Conservation (phyloP, 2,329 filamentous ascomycete species). For the Xylariaceae sp. region DNA sequence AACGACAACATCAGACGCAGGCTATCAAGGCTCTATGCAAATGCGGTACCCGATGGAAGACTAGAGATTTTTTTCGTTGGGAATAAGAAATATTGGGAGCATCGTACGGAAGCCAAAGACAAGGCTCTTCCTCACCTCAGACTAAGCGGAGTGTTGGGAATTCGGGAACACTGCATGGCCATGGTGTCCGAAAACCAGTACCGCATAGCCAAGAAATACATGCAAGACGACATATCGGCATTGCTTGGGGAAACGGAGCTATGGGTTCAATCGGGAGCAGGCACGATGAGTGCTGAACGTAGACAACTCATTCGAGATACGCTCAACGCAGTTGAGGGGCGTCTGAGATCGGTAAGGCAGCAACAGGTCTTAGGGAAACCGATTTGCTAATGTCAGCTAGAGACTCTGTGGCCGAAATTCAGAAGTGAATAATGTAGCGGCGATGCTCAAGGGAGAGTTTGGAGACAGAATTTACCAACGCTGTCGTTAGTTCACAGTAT, state of each 20-base stretch:
- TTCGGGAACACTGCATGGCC: slow-evolving; percentile 40
- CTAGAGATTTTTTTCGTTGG: slow-evolving; percentile 40
- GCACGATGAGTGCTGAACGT: slow-evolving; percentile 31
- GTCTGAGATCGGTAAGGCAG: slow-evolving; percentile 9
- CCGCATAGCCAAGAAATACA: slow-evolving; percentile 31
- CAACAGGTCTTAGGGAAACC: not conserved
- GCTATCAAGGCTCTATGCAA: slow-evolving; percentile 27
- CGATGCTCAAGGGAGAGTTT: slow-evolving; percentile 5
- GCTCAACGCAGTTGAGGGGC: slow-evolving; percentile 30
- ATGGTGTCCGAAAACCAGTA: slow-evolving; percentile 40
- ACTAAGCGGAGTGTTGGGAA: slow-evolving; percentile 37
- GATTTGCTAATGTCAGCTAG: slow-evolving; percentile 5
- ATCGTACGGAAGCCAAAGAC: slow-evolving; percentile 23
- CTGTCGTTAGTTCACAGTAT: slow-evolving; percentile 1
- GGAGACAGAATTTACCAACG: slow-evolving; percentile 1
- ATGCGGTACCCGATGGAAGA: slow-evolving; percentile 14
- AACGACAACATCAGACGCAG: slow-evolving; percentile 30
- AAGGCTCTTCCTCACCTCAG: slow-evolving; percentile 28
- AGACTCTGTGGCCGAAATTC: slow-evolving; percentile 4
- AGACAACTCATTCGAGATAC: slow-evolving; percentile 29
- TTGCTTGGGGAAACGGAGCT: slow-evolving; percentile 36
- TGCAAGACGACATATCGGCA: slow-evolving; percentile 36
- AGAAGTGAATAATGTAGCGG: not conserved
- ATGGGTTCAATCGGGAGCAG: slow-evolving; percentile 40
- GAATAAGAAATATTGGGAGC: slow-evolving; percentile 38